Evolutionary conservation across 2,329 filamentous ascomycete genomes (phyloP), one percentile per base, ranked within the genome.

Genomic region (Chaetomium globosum): DNA sequence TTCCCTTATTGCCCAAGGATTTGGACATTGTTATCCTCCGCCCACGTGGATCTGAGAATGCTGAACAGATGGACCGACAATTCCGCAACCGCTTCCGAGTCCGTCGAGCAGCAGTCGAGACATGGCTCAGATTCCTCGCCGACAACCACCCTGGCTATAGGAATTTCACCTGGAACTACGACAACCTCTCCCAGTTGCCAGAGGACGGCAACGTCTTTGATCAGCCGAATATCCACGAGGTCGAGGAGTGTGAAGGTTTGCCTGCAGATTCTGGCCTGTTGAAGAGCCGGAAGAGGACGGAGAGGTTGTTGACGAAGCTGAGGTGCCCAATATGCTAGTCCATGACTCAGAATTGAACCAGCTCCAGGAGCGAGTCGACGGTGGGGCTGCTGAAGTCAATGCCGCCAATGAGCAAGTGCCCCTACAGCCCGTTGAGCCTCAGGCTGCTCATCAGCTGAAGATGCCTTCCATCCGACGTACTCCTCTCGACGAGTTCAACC

Each of bases 341-440:
- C 56, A 59, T 7, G 56, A 59, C 56, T 59, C 56, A 3, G 56
- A 59, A 23, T 5, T 49, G 5, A 59, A 59, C 56, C 16, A 59
- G 12, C 36, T 58, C 13, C 55, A 48, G 4, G 36, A 36, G 2
- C 55, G 23, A 4, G 4, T 58, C 3, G 21, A 31, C 55, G 55
- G 48, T 4, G n/a, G n/a, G 8, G n/a, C n/a, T 13, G 9, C 0
- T 12, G 21, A 28, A 3, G 31, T 12, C n/a, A n/a, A n/a, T n/a
- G n/a, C n/a, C n/a, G n/a, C n/a, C n/a, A 8, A 7, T 16, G 55
- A 30, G 55, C 55, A 30, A n/a, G 36, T n/a, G n/a, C n/a, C n/a
- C n/a, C n/a, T n/a, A n/a, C n/a, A n/a, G n/a, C n/a, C n/a, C n/a
- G n/a, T n/a, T n/a, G n/a, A n/a, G n/a, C n/a, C n/a, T n/a, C n/a